Percentiles rank a stretch among this genome's conserved stretches.
phyloP scores from a whole-genome alignment of 2,329 filamentous ascomycete genomes.

The Botryotinia calthae region DNA sequence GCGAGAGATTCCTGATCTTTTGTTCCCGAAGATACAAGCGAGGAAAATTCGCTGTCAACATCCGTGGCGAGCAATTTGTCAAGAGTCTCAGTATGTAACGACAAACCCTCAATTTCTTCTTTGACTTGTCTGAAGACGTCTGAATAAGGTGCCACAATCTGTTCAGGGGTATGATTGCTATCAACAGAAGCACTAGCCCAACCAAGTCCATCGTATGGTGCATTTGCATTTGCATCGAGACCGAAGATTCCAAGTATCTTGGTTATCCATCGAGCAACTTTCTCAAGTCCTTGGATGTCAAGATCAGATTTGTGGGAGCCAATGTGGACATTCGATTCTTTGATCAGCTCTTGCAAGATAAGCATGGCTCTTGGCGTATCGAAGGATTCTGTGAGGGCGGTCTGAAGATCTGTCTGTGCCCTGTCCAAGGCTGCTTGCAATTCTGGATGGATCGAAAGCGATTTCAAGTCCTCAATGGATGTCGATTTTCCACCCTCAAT shows the following conservation, averaged over 20 bases:
- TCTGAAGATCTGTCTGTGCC: constrained; percentile 53
- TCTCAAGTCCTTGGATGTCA: constrained; percentile 50
- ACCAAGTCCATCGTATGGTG: constrained; percentile 56
- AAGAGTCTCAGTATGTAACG: constrained; percentile 49
- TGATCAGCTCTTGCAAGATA: constrained; percentile 73
- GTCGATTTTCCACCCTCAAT: constrained; percentile 12
- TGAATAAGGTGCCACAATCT: constrained; percentile 49
- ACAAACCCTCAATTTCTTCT: constrained; percentile 47
- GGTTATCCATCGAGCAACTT: constrained; percentile 75
- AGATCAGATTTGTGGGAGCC: constrained; percentile 45
- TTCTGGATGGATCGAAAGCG: constrained; percentile 14
- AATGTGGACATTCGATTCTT: constrained; percentile 66
- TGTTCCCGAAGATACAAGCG: constrained; percentile 46
- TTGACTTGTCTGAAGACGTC: constrained; percentile 47
- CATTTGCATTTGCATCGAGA: constrained; percentile 60
- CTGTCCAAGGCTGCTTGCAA: constrained; percentile 41
- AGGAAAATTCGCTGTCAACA: constrained; percentile 48
- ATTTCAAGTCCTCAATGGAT: constrained; percentile 28
- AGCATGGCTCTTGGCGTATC: constrained; percentile 80
- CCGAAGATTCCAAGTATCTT: constrained; percentile 82
- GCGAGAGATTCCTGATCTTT: constrained; percentile 53
- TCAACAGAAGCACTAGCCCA: constrained; percentile 48
- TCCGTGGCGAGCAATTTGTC: constrained; percentile 45
- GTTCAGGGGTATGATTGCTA: constrained; percentile 40
- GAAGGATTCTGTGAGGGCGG: constrained; percentile 77